Conservation (phyloP, 208 protist species). For the Trypanosoma melophagium region DNA sequence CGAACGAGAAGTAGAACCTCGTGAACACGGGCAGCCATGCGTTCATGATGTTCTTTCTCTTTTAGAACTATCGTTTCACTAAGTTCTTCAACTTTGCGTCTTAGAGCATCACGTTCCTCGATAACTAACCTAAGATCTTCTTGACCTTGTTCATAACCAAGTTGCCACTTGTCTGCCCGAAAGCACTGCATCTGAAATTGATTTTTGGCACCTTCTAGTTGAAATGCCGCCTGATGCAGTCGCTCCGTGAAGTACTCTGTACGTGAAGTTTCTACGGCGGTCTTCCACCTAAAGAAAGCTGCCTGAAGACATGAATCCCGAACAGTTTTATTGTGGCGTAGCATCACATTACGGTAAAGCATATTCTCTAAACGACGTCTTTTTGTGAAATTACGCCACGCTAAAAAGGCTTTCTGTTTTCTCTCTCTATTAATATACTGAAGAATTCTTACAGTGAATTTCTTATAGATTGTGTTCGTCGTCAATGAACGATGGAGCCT, state of each 20-base stretch:
- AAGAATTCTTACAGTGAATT: slow-evolving; percentile 42
- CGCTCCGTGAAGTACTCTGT: slow-evolving; percentile 77
- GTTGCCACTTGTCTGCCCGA: slow-evolving; percentile 68
- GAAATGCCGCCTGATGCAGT: slow-evolving; percentile 77
- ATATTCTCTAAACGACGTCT: slow-evolving; percentile 32
- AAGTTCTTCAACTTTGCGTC: slow-evolving; percentile 36
- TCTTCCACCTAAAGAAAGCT: slow-evolving; percentile 74
- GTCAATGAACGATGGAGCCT: slow-evolving; percentile 38
- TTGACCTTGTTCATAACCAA: slow-evolving; percentile 49
- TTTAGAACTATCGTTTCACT: slow-evolving; percentile 39
- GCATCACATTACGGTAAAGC: slow-evolving; percentile 40
- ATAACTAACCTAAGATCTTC: slow-evolving; percentile 38
- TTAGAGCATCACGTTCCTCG: slow-evolving; percentile 40
- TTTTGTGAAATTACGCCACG: slow-evolving; percentile 52
- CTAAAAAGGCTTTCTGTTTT: slow-evolving; percentile 43
- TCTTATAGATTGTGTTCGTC: slow-evolving; percentile 47
- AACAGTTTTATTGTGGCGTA: slow-evolving; percentile 33
- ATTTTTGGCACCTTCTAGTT: slow-evolving; percentile 87
- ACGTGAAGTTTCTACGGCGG: slow-evolving; percentile 61
- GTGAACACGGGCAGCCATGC: slow-evolving; percentile 36
- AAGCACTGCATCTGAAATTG: slow-evolving; percentile 91
- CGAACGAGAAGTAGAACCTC: slow-evolving; percentile 40
- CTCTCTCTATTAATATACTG: slow-evolving; percentile 15
- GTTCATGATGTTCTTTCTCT: slow-evolving; percentile 54
- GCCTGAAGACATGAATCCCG: slow-evolving; percentile 32